These are phyloP conservation scores for Phytophthora syringae DNA, from an alignment of 352 stramenopile species.

Conservation along the genomic window DNA sequence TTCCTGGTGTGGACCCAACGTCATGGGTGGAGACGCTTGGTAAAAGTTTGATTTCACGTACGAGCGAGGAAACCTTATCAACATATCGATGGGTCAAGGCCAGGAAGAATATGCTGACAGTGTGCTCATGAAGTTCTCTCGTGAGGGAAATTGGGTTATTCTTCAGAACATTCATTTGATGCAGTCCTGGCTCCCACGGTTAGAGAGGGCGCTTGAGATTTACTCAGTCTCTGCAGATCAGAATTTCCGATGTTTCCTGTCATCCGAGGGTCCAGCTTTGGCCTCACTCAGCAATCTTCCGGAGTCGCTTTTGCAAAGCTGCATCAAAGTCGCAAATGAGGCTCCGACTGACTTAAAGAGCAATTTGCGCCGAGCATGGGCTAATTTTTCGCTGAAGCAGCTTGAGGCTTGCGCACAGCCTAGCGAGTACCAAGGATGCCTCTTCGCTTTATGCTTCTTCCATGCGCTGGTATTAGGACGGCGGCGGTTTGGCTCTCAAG, in stretches of 20 bases:
- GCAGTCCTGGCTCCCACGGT: conserved; percentile 87
- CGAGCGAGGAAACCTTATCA: conserved; percentile 74
- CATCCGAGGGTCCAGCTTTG: conserved; percentile 88
- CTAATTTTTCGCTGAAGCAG: conserved; percentile 81
- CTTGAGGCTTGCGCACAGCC: conserved; percentile 72
- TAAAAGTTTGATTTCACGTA: conserved; percentile 86
- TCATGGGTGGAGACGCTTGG: conserved; percentile 87
- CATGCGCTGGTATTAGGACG: conserved; percentile 92
- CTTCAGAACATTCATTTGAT: conserved; percentile 94
- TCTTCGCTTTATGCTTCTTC: conserved; percentile 96
- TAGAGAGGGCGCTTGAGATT: conserved; percentile 82
- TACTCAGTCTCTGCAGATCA: conserved; percentile 87
- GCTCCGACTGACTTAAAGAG: conserved; percentile 83
- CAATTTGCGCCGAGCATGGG: conserved; percentile 83
- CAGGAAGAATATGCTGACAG: conserved; percentile 81
- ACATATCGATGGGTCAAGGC: conserved; percentile 92
- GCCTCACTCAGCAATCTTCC: conserved; percentile 90
- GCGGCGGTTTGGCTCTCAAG: conserved; percentile 91
- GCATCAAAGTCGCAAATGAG: conserved; percentile 90
- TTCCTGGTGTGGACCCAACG: conserved; percentile 91
- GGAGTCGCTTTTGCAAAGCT: conserved; percentile 83
- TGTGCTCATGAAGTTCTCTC: conserved; percentile 71
- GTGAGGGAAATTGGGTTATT: conserved; percentile 89
- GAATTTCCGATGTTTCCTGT: conserved; percentile 96
- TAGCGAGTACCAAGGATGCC: conserved; percentile 91